Evolutionary conservation across 176 grass and related monocot genomes (phyloP).

Genomic region (Echinochloa phyllopogon): DNA sequence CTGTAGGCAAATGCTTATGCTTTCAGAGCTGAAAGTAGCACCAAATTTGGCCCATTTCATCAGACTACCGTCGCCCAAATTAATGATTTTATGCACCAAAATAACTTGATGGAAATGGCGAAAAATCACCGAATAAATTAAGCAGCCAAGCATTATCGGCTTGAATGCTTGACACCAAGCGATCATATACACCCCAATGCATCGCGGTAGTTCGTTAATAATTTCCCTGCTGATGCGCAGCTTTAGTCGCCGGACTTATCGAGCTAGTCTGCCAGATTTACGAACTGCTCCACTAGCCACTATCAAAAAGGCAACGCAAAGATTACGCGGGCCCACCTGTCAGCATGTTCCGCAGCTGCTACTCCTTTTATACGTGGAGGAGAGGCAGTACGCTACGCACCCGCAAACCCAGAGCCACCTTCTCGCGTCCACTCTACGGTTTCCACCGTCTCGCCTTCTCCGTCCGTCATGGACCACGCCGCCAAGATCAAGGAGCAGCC

Average conservation of each 20-base stretch:
- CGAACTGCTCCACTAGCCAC: neutral
- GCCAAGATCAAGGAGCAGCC: neutral
- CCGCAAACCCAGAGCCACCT: neutral
- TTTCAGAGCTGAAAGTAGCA: too few relatives aligned
- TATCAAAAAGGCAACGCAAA: neutral
- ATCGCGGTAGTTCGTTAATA: neutral
- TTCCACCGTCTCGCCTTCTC: neutral
- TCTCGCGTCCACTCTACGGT: neutral
- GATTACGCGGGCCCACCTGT: neutral
- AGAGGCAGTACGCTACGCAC: neutral
- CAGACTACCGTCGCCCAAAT: too few relatives aligned
- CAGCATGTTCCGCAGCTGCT: neutral
- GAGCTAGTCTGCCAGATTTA: neutral
- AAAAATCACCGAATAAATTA: too few relatives aligned
- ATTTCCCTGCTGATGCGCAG: neutral
- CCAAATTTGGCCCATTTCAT: too few relatives aligned
- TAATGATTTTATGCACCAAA: too few relatives aligned
- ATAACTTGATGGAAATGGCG: too few relatives aligned
- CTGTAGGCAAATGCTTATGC: too few relatives aligned
- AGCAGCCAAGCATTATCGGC: too few relatives aligned
- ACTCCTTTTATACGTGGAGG: slow-evolving; percentile 9
- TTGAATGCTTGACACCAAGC: too few relatives aligned
- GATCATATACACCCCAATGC: neutral
- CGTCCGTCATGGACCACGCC: neutral
- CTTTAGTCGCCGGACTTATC: neutral